Conservation (phyloP, 768 basidiomycete species). For the Sarcodon sp. region DNA sequence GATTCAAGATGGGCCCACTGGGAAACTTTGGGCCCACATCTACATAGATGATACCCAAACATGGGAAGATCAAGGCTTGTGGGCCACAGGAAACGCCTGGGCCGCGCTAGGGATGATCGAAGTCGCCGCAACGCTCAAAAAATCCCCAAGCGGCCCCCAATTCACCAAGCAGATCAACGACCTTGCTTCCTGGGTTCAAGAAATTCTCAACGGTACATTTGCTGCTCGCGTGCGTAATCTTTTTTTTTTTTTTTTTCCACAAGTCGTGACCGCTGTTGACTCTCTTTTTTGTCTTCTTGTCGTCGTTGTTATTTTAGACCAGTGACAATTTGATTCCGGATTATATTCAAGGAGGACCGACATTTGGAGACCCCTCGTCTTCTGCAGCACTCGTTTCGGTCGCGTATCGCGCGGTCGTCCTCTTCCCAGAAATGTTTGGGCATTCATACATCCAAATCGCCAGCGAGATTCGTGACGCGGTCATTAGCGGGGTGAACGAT, state of each 20-base stretch:
- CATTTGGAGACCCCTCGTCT: too few species aligned
- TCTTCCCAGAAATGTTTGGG: too few species aligned
- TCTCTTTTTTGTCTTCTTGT: too few species aligned
- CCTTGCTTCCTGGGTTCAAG: constrained; percentile 38
- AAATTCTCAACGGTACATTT: constrained; percentile 35
- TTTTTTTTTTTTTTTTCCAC: neutral
- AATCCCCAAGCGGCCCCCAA: constrained; percentile 23
- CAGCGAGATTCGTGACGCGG: too few species aligned
- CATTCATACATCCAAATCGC: too few species aligned
- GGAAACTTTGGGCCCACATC: constrained; percentile 46
- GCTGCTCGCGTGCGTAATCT: constrained; percentile 23
- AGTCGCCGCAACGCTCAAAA: constrained; percentile 39
- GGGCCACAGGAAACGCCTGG: constrained; percentile 64
- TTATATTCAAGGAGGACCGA: too few species aligned
- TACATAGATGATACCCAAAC: constrained; percentile 20
- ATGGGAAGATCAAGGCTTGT: constrained; percentile 34
- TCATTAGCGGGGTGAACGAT: too few species aligned
- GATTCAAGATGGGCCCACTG: constrained; percentile 18
- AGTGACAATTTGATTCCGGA: too few species aligned
- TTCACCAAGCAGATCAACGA: constrained; percentile 28
- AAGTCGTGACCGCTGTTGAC: neutral
- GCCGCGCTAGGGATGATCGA: constrained; percentile 57
- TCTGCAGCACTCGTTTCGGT: too few species aligned
- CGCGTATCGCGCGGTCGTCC: too few species aligned
- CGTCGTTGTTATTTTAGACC: too few species aligned